These are phyloP conservation scores for Lasiosphaeris hirsuta DNA, from an alignment of 495 filamentous ascomycete species.

Conservation along the genomic window DNA sequence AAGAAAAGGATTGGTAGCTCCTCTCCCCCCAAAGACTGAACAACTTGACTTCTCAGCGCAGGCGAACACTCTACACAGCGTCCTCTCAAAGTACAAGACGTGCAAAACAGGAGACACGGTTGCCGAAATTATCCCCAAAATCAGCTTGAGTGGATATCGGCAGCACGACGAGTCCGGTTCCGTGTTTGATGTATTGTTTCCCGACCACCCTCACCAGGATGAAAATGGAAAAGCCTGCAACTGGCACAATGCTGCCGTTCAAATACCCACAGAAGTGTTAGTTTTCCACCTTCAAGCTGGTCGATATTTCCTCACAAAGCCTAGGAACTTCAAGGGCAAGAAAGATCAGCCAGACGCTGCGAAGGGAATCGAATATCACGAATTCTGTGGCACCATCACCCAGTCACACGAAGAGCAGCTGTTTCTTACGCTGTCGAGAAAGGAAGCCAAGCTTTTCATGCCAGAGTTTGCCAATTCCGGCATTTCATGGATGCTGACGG, in stretches of 20 bases:
- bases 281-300: not conserved
- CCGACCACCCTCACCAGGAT: conserved; percentile 1
- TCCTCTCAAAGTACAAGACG: not conserved
- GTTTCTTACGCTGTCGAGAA: not conserved
- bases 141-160: conserved; percentile 4
- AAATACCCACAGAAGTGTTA: not conserved
- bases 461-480: too few species aligned
- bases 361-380: not conserved
- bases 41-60: not conserved
- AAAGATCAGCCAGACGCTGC: too few species aligned
- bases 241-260: not conserved
- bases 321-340: too few species aligned
- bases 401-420: not conserved
- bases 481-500: not conserved
- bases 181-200: not conserved
- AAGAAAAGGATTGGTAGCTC: not conserved
- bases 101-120: not conserved
- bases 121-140: not conserved
- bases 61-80: not conserved
- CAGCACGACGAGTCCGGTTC: not conserved
- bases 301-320: not conserved
- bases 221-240: not conserved
- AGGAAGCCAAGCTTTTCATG: not conserved
- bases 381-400: conserved; percentile 7
- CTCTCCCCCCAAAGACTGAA: not conserved